Conservation (phyloP, 2,329 filamentous ascomycete genomes). For the Clonostachys sp. region DNA sequence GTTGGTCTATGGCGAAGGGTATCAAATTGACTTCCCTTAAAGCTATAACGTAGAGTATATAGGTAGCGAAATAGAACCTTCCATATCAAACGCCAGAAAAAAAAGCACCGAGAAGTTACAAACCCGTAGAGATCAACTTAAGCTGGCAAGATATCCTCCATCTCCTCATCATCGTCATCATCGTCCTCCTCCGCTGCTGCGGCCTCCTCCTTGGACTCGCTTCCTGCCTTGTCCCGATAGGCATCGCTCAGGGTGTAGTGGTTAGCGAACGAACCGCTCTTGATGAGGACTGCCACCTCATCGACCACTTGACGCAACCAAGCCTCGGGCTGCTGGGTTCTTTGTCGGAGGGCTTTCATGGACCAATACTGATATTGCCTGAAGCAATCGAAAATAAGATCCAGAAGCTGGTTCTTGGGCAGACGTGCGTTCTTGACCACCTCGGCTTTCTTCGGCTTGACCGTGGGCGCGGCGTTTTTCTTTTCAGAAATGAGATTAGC, state of each 20-base stretch:
- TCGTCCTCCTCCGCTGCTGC: slow-evolving; percentile 54
- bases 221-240: slow-evolving; percentile 28
- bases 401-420: slow-evolving; percentile 80
- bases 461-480: slow-evolving; percentile 11
- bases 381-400: slow-evolving; percentile 81
- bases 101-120: too few species aligned
- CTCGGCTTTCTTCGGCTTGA: slow-evolving; percentile 60
- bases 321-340: slow-evolving; percentile 83
- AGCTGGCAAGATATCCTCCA: slow-evolving; percentile 66
- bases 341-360: slow-evolving; percentile 77
- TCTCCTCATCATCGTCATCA: slow-evolving; percentile 64
- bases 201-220: slow-evolving; percentile 41
- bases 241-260: slow-evolving; percentile 75
- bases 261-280: slow-evolving; percentile 79
- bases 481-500: not conserved
- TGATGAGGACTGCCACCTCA: slow-evolving; percentile 76
- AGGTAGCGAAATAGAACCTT: too few species aligned
- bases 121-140: slow-evolving; percentile 1
- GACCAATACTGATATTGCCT: slow-evolving; percentile 86
- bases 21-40: too few species aligned
- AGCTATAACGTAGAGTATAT: too few species aligned
- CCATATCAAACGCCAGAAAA: too few species aligned
- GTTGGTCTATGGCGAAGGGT: too few species aligned
- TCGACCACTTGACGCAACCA: slow-evolving; percentile 84
- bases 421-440: slow-evolving; percentile 84